Evolutionary conservation across 2,329 filamentous ascomycete species (phyloP).

Genomic region (Pseudogymnoascus sp.): DNA sequence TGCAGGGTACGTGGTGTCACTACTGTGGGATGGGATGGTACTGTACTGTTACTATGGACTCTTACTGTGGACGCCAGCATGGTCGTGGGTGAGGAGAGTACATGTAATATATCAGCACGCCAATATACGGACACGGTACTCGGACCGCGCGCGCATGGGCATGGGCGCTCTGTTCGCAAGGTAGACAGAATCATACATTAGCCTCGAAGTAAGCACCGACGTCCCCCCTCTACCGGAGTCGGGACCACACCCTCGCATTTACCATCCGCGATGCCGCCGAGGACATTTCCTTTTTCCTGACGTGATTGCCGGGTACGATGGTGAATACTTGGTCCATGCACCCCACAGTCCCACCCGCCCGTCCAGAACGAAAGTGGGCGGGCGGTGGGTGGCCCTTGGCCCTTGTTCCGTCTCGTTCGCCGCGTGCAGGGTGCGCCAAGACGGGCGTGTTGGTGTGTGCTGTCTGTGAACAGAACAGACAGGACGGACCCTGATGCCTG

Average conservation of each 20-base stretch:
- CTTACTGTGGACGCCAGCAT: too few species aligned
- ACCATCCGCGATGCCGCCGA: not conserved
- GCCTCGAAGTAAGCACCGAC: not conserved
- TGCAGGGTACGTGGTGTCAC: not conserved
- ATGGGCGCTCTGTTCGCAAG: not conserved
- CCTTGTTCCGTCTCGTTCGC: not conserved
- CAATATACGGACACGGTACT: not conserved
- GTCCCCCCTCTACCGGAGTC: too few species aligned
- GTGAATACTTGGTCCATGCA: conserved; percentile 1
- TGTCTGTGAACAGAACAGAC: not conserved
- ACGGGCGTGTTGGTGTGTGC: not conserved
- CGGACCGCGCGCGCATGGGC: not conserved
- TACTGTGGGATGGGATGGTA: not conserved
- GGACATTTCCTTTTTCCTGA: not conserved
- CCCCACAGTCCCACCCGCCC: conserved; percentile 1
- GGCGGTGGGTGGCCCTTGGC: not conserved
- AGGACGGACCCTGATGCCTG: not conserved
- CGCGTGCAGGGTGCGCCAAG: conserved; percentile 3
- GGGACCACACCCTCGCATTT: too few species aligned
- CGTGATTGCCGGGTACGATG: not conserved
- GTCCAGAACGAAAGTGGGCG: not conserved
- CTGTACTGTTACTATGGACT: not conserved
- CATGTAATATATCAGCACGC: not conserved
- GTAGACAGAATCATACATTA: not conserved
- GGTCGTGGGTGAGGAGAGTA: not conserved